Evolutionary conservation across 1,284 basidiomycete species (phyloP).

Genomic region (Austroboletus rostrupii): DNA sequence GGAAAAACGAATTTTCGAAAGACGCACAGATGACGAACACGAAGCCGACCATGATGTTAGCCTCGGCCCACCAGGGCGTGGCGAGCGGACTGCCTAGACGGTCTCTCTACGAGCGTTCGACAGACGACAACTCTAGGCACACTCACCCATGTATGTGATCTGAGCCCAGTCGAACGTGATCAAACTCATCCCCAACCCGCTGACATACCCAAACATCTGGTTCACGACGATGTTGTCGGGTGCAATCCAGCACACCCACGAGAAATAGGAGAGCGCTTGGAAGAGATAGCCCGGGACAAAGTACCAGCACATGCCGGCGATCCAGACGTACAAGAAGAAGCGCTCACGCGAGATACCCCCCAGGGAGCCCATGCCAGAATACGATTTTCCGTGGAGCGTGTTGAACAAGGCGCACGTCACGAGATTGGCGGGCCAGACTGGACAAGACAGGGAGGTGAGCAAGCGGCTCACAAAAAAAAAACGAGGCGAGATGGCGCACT

Average conservation of each 20-base stretch:
- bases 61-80: conserved; percentile 74
- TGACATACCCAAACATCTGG: conserved; percentile 75
- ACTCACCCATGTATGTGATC: conserved; percentile 41
- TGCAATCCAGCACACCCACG: conserved; percentile 79
- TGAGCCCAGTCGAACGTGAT: conserved; percentile 72
- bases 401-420: conserved; percentile 82
- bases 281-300: conserved; percentile 71
- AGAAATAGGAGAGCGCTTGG: conserved; percentile 58
- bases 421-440: conserved; percentile 83
- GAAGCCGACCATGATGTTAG: conserved; percentile 80
- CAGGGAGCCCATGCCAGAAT: conserved; percentile 56
- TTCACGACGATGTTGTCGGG: conserved; percentile 67
- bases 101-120: not conserved
- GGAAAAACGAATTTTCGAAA: not conserved
- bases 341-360: conserved; percentile 70
- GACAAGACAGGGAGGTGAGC: conserved; percentile 1
- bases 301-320: conserved; percentile 63
- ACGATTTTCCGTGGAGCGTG: conserved; percentile 61
- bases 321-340: conserved; percentile 70
- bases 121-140: not conserved
- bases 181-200: conserved; percentile 70
- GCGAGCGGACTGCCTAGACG: conserved; percentile 47
- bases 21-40: conserved; percentile 61
- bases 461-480: not conserved
- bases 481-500: conserved; percentile 35